phyloP scores from a whole-genome alignment of 305 asterid genomes.

The Rubia peregrina region DNA sequence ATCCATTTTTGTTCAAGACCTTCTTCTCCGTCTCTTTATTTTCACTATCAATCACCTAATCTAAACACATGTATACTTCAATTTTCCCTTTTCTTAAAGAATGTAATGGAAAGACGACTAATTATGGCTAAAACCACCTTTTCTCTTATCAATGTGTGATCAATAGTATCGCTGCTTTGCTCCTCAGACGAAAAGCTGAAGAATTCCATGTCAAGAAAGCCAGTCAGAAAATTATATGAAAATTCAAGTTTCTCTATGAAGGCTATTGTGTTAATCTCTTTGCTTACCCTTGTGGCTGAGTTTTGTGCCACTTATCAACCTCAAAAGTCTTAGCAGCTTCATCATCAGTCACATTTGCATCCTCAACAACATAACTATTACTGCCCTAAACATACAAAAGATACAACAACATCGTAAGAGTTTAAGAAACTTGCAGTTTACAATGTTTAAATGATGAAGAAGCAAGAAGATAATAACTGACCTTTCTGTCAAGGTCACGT shows the following conservation, averaged over 20 bases:
- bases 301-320: slow-evolving; percentile 27
- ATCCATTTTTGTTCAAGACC: slow-evolving; percentile 1
- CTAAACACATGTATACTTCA: background rate
- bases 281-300: slow-evolving; percentile 44
- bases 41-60: slow-evolving; percentile 6
- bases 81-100: background rate
- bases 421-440: background rate
- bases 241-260: background rate
- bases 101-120: slow-evolving; percentile 6
- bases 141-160: slow-evolving; percentile 36
- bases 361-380: slow-evolving; percentile 15
- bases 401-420: background rate
- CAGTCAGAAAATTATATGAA: background rate
- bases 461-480: slow-evolving; percentile 17
- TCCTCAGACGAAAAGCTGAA: slow-evolving; percentile 30
- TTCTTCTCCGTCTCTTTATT: background rate
- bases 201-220: background rate
- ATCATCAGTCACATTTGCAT: slow-evolving; percentile 19
- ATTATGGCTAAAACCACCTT: slow-evolving; percentile 47
- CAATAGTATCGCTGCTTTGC: slow-evolving; percentile 19
- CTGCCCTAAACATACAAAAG: slow-evolving; percentile 32
- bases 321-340: slow-evolving; percentile 31
- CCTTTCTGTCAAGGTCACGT: slow-evolving; percentile 36
- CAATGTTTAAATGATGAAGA: background rate
- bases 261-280: background rate